Evolutionary conservation across 2,329 filamentous ascomycete species (phyloP), one percentile per base, ranked within the genome.

Genomic region (Alternaria viburni): DNA sequence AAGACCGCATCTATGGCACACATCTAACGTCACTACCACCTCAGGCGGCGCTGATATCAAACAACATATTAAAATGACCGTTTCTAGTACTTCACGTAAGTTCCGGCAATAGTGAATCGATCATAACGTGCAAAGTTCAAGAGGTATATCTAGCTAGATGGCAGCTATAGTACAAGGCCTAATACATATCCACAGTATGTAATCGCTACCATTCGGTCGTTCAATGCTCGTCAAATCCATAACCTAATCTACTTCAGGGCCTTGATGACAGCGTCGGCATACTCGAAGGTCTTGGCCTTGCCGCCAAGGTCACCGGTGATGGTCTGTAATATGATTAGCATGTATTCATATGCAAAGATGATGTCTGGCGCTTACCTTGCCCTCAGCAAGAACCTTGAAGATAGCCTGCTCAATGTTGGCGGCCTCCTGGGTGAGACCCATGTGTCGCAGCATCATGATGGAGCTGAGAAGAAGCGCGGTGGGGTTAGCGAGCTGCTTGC

Each of bases 371-470:
- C 83, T 74, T 79, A 88, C 86, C 91, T 97, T 97, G 85, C 96
- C 96, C 87, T 99, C 94, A 65, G 93, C 91, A 71, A 99, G 88
- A 66, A 94, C 97, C 81, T 92, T 92, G 83, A 99, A 98, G 79
- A 95, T 96, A 71, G 96, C 96, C 83, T 89, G 91, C 87, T 98
- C 93, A 79, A 99, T 98, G 82, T 89, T 90, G 81, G 86, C 82
- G 73, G 96, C 96, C 81, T 98, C 90, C 69, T 93, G 87, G 82
- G 85, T 90, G 70, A 99, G 87, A 77, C 92, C 90, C 95, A 99
- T 98, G 86, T 99, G 96, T 83, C 96, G 91, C 87, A 99, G 85
- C 96, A 99, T 98, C 96, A 99, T 98, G 86, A 98, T 96, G 82
- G 92, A 96, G 83, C 89, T 93, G 78, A 98, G 91, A 70, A 99